A percentile compares a stretch with the other conserved stretches of the same genome.
These are phyloP conservation scores for Coemansia furcata DNA, from an alignment of 192 early-diverging fungal genomes.

Conservation along the genomic window DNA sequence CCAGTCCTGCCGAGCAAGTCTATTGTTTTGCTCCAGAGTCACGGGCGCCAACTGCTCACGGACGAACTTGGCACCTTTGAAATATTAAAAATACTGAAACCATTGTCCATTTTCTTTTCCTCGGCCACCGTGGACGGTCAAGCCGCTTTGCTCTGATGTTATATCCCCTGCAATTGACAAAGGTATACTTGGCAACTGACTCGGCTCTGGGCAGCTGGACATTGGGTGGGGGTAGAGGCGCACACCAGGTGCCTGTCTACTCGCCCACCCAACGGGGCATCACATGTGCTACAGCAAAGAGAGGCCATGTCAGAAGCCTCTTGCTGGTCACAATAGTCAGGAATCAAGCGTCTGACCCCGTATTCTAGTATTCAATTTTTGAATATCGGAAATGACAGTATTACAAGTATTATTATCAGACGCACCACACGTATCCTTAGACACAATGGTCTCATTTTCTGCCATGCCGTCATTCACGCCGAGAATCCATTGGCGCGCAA, in stretches of 20 bases:
- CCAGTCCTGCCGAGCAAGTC: conserved; percentile 4
- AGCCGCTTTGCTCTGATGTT: not conserved
- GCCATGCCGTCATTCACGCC: not conserved
- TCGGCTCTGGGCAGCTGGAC: not conserved
- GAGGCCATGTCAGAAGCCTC: not conserved
- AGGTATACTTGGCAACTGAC: conserved; percentile 1
- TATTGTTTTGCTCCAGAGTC: conserved; percentile 8
- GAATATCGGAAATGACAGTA: not conserved
- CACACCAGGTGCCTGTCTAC: not conserved
- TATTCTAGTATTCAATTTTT: not conserved
- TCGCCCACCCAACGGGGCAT: not conserved
- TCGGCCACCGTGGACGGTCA: not conserved
- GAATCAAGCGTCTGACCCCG: not conserved
- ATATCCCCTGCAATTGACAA: not conserved
- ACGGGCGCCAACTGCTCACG: not conserved
- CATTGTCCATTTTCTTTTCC: not conserved
- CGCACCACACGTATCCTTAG: not conserved
- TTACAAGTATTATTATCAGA: not conserved
- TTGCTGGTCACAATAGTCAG: conserved; percentile 4
- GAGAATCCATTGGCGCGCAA: not conserved
- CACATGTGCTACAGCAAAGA: not conserved
- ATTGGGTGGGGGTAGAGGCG: not conserved
- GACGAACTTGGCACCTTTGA: not conserved
- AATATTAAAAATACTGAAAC: conserved; percentile 6
- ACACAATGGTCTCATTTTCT: not conserved